phyloP scores from a whole-genome alignment of 2,329 filamentous ascomycete species.

The Penicillium sp. region DNA sequence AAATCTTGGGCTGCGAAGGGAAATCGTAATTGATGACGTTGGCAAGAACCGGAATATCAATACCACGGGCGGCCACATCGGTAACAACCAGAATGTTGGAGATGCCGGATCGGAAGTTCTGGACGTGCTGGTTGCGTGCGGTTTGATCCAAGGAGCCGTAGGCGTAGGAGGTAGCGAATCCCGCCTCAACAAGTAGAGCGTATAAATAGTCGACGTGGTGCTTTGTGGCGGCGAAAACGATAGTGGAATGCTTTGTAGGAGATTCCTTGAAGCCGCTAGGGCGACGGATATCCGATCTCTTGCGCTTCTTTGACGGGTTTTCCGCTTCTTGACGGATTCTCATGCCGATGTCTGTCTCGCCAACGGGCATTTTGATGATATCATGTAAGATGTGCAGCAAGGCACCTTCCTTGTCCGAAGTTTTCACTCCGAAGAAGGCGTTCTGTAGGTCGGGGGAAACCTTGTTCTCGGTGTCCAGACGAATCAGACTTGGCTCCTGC shows the following conservation, averaged over 20 bases:
- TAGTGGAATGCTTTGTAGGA: conserved; percentile 87
- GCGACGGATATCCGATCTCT: conserved; percentile 51
- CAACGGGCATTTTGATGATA: conserved; percentile 84
- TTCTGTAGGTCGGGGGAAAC: conserved; percentile 94
- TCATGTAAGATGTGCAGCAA: conserved; percentile 86
- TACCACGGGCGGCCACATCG: conserved; percentile 93
- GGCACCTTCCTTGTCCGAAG: conserved; percentile 89
- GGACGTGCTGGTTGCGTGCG: conserved; percentile 86
- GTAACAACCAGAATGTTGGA: conserved; percentile 94
- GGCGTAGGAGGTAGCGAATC: conserved; percentile 88
- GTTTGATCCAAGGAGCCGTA: conserved; percentile 95
- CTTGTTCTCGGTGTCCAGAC: conserved; percentile 92
- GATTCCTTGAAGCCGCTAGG: conserved; percentile 62
- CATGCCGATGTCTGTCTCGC: conserved; percentile 58
- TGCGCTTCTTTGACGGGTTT: conserved; percentile 49
- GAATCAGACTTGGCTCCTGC: conserved; percentile 86
- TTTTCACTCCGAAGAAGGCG: conserved; percentile 92
- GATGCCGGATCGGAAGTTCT: conserved; percentile 80
- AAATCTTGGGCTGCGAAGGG: conserved; percentile 93
- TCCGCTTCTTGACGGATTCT: conserved; percentile 49
- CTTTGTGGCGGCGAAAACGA: conserved; percentile 92
- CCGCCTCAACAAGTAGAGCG: conserved; percentile 73
- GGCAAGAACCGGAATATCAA: conserved; percentile 92
- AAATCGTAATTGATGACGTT: conserved; percentile 99
- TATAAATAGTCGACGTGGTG: conserved; percentile 96